Conservation (phyloP, 2,329 filamentous ascomycete genomes). For the Rosellinia necatrix region DNA sequence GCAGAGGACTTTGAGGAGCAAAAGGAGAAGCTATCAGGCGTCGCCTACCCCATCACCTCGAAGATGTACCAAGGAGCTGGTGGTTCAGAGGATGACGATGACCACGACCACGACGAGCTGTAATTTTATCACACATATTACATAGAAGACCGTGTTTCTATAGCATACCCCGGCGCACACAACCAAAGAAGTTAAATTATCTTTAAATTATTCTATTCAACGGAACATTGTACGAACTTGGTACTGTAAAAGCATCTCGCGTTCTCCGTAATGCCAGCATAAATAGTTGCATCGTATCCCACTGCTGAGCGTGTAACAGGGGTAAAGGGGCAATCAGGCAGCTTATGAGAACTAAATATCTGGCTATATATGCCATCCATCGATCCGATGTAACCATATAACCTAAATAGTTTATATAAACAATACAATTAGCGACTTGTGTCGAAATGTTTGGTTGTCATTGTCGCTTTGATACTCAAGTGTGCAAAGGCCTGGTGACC, state of each 20-base stretch:
- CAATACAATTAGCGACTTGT: no score
- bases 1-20: slow-evolving; percentile 99
- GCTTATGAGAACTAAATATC: no score
- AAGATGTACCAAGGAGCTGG: slow-evolving; percentile 83
- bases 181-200: slow-evolving; percentile 40
- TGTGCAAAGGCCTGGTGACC: no score
- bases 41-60: slow-evolving; percentile 98
- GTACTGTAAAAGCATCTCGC: background rate
- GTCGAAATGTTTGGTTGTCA: no score
- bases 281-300: no score
- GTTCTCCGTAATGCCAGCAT: background rate
- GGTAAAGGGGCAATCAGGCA: no score
- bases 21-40: slow-evolving; percentile 97
- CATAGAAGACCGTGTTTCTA: slow-evolving; percentile 36
- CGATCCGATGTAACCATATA: no score
- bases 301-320: no score
- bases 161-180: slow-evolving; percentile 40
- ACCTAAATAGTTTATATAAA: no score
- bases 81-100: slow-evolving; percentile 71
- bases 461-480: no score
- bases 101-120: slow-evolving; percentile 77
- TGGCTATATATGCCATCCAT: no score
- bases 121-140: slow-evolving; percentile 51
- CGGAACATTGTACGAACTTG: no score
- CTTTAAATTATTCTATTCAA: background rate